Conservation (phyloP, 257 asterid species). For the Orobanche coerulescens region DNA sequence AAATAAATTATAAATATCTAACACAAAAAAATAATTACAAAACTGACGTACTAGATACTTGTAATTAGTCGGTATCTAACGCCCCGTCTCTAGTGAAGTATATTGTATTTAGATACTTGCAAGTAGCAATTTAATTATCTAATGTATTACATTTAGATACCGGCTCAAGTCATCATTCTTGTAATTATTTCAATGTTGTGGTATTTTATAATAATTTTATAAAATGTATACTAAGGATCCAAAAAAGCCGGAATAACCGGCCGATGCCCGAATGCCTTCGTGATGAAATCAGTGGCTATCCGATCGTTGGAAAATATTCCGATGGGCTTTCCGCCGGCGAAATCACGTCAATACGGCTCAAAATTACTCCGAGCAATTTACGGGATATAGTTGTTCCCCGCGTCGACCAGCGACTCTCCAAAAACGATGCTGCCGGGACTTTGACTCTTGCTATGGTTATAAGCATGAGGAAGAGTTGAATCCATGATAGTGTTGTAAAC, state of each 20-base stretch:
- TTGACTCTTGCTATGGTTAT: conserved; percentile 22
- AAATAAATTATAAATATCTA: too few relatives aligned
- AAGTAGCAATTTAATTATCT: too few relatives aligned
- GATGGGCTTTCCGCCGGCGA: conserved; percentile 52
- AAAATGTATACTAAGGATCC: conserved; percentile 64
- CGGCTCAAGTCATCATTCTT: too few relatives aligned
- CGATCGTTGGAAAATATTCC: conserved; percentile 85
- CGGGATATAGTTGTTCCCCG: conserved; percentile 69
- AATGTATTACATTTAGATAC: too few relatives aligned
- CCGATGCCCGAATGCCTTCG: conserved; percentile 63
- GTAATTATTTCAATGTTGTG: too few relatives aligned
- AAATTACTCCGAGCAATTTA: conserved; percentile 72
- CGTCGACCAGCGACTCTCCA: conserved; percentile 88
- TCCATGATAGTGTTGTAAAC: not conserved
- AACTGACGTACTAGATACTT: too few relatives aligned
- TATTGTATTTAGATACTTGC: too few relatives aligned
- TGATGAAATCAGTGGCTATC: conserved; percentile 64
- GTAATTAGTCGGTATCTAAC: too few relatives aligned
- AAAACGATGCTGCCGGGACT: conserved; percentile 65
- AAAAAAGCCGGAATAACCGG: conserved; percentile 66
- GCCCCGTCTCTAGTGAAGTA: too few relatives aligned
- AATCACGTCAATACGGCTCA: conserved; percentile 77
- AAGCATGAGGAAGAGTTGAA: not conserved
- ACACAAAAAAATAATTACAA: not conserved
- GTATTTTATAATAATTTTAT: too few relatives aligned